Evolutionary conservation across 2,329 filamentous ascomycete species (phyloP).

Genomic region (Pyrenochaeta sp.): DNA sequence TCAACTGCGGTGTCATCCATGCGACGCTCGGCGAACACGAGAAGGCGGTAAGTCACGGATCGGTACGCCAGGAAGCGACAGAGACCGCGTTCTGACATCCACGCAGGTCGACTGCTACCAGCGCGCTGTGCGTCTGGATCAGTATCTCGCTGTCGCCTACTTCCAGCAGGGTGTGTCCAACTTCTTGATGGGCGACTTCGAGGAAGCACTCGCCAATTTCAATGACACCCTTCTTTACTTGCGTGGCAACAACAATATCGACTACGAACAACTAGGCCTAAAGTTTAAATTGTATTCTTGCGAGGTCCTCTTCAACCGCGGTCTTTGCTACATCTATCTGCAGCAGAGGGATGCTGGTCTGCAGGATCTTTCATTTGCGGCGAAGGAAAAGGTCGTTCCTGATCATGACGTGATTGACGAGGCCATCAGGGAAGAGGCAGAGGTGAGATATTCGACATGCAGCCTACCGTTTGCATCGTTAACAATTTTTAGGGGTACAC

Average conservation of each 20-base stretch:
- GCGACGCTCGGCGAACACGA: conserved; percentile 95
- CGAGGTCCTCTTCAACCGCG: conserved; percentile 96
- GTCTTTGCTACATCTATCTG: conserved; percentile 95
- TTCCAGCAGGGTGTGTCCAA: conserved; percentile 99
- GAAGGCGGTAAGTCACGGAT: conserved; percentile 75
- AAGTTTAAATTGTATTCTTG: conserved; percentile 98
- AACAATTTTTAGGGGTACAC: conserved; percentile 78
- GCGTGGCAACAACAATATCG: conserved; percentile 94
- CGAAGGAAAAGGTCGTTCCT: conserved; percentile 93
- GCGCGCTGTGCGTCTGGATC: conserved; percentile 85
- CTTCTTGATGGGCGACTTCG: conserved; percentile 94
- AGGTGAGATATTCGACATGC: conserved; percentile 62
- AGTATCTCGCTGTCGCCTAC: conserved; percentile 96
- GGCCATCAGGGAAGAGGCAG: conserved; percentile 89
- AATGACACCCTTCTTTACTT: conserved; percentile 96
- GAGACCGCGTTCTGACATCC: conserved; percentile 24
- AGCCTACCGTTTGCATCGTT: too few species aligned
- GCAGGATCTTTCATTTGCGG: conserved; percentile 88
- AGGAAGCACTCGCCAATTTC: conserved; percentile 97
- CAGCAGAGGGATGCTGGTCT: conserved; percentile 90
- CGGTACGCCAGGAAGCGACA: background rate
- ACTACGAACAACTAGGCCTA: conserved; percentile 94
- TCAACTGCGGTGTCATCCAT: conserved; percentile 98
- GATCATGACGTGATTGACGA: conserved; percentile 99
- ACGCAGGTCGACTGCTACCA: conserved; percentile 91